Evolutionary conservation across 1,284 basidiomycete species (phyloP).

Genomic region (Leccinum subrobustum): DNA sequence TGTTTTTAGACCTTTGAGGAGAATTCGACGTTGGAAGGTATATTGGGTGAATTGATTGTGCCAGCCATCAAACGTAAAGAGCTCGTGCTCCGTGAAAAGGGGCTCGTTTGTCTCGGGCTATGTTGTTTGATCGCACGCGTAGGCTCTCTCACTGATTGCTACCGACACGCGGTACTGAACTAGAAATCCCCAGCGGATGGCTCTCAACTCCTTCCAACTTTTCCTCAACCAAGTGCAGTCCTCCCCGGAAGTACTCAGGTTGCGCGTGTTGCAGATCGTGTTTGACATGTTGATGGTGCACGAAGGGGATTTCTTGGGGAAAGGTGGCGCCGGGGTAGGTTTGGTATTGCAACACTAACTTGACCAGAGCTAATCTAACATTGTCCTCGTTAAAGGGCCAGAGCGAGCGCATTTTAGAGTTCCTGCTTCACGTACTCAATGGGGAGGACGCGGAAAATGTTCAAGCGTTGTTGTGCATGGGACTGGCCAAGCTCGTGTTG

Average conservation of each 20-base stretch:
- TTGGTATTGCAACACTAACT: neutral
- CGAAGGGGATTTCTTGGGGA: conserved; percentile 72
- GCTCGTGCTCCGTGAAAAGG: conserved; percentile 80
- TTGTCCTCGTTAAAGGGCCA: conserved; percentile 31
- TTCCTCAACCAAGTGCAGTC: conserved; percentile 48
- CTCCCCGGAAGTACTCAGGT: conserved; percentile 75
- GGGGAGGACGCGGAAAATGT: conserved; percentile 74
- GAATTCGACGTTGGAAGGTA: conserved; percentile 90
- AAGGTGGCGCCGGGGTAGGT: conserved; percentile 49
- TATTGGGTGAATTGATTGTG: conserved; percentile 87
- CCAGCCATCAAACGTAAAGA: conserved; percentile 91
- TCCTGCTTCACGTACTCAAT: conserved; percentile 76
- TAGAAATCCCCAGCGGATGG: neutral
- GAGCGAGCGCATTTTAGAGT: conserved; percentile 71
- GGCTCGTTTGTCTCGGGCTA: conserved; percentile 82
- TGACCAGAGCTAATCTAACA: neutral
- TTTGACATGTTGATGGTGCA: conserved; percentile 94
- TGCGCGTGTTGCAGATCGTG: conserved; percentile 82
- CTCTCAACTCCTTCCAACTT: too few relatives aligned
- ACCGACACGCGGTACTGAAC: neutral
- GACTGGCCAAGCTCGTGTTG: conserved; percentile 75
- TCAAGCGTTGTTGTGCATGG: conserved; percentile 59
- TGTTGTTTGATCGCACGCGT: conserved; percentile 89
- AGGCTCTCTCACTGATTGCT: conserved; percentile 12
- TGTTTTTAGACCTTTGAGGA: conserved; percentile 78